Conservation (phyloP, 257 asterid species). For the Penstemon barbatus region DNA sequence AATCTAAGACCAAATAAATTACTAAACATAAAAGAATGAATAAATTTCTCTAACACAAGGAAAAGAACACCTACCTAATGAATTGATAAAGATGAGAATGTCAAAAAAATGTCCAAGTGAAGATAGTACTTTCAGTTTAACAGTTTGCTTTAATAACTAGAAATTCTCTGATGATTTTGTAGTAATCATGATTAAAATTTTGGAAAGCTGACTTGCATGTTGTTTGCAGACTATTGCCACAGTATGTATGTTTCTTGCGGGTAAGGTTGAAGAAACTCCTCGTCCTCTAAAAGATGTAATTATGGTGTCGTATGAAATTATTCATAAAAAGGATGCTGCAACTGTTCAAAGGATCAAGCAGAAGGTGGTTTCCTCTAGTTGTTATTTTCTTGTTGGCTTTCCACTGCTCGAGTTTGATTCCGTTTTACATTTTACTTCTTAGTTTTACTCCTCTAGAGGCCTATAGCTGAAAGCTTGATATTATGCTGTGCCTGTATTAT, state of each 20-base stretch:
- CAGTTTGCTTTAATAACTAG: background rate
- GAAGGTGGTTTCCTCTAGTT: constrained; percentile 52
- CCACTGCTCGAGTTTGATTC: constrained; percentile 13
- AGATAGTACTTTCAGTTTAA: background rate
- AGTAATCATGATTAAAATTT: constrained; percentile 17
- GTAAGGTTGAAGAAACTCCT: constrained; percentile 99
- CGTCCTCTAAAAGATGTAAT: constrained; percentile 93
- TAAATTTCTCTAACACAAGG: background rate
- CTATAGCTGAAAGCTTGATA: constrained; percentile 7
- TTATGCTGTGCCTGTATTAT: background rate
- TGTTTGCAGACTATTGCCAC: constrained; percentile 79
- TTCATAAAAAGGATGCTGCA: constrained; percentile 76
- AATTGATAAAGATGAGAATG: constrained; percentile 1
- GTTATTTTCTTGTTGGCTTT: background rate
- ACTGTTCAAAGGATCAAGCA: constrained; percentile 84
- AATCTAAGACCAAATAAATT: background rate
- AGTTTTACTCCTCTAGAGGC: background rate
- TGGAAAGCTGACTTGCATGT: constrained; percentile 23
- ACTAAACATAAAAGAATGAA: background rate
- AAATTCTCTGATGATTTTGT: background rate
- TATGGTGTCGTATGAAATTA: constrained; percentile 82
- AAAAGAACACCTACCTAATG: background rate
- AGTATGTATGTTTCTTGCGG: constrained; percentile 99
- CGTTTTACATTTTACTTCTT: constrained; percentile 5
- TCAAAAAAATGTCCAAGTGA: background rate